Evolutionary conservation across 768 basidiomycete genomes (phyloP), one percentile per base, ranked within the genome.

Genomic region (Suillus subaureus): DNA sequence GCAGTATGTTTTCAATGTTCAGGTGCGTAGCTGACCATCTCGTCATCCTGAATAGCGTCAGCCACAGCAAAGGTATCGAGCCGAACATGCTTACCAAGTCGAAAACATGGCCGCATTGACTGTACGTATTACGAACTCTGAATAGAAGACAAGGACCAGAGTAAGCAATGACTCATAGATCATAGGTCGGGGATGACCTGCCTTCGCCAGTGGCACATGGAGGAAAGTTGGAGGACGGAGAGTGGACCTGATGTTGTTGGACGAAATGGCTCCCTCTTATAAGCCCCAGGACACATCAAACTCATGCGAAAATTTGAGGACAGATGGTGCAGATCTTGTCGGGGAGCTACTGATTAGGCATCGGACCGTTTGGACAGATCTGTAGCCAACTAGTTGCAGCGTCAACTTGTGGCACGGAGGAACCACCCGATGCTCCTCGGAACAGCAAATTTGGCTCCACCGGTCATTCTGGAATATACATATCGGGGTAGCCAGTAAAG

Each of bases 191-290:
- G 40, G 51, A 68, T 28, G 56, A 60, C 83, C 72, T 68, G 92
- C 91, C 90, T 88, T 81, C 89, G 85, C 83, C 83, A 88, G 75
- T 80, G 83, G 74, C 91, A 93, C 91, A 93, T 92, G 35, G 61
- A 61, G 67, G 66, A 72, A 69, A 42, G 68, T 52, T 55, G 69
- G 64, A 71, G 65, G 66, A 66, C 62, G 64, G 70, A 71, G 69
- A 69, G 69, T 66, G 67, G 69, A 63, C 60, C 18, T 69, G 23
- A 49, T 54, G 43, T 62, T 64, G 52, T 28, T 40, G 63, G 42
- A 54, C 55, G 6, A 47, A 42, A 61, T 40, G 35, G 23, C 39
- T 55, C 47, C 64, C 62, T 64, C 47, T 77, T 77, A 73, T 78
- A 77, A 76, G 65, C 42, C 4, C 65, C 62, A 63, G 67, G 57